These are phyloP conservation scores for Fusarium phyllophilum DNA, from an alignment of 2,329 filamentous ascomycete genomes.

Conservation along the genomic window DNA sequence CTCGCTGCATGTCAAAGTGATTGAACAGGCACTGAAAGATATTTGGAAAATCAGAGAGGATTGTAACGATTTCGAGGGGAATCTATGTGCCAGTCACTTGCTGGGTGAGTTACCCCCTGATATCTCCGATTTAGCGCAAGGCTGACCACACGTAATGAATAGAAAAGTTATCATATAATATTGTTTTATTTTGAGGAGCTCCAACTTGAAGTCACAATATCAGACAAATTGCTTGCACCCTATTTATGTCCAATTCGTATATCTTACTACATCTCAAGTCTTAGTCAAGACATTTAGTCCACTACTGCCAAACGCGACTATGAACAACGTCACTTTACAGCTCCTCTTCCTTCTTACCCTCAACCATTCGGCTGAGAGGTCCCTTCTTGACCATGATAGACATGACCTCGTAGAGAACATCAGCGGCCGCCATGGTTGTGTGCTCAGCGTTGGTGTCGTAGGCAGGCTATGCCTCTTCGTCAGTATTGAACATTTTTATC, in stretches of 20 bases:
- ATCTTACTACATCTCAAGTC: no score
- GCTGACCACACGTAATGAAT: not conserved
- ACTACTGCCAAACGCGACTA: no score
- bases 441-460: slow-evolving; percentile 79
- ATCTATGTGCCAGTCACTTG: slow-evolving; percentile 34
- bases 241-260: no score
- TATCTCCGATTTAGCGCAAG: not conserved
- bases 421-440: slow-evolving; percentile 77
- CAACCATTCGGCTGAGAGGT: slow-evolving; percentile 65
- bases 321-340: not conserved
- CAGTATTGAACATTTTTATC: not conserved
- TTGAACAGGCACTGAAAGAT: slow-evolving; percentile 41
- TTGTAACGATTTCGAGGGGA: slow-evolving; percentile 27
- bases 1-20: slow-evolving; percentile 40
- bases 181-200: slow-evolving; percentile 37
- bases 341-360: slow-evolving; percentile 15
- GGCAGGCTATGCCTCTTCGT: slow-evolving; percentile 58
- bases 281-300: no score
- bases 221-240: no score
- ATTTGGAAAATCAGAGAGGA: slow-evolving; percentile 42
- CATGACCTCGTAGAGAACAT: slow-evolving; percentile 81
- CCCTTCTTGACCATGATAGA: slow-evolving; percentile 85
- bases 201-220: fast-evolving
- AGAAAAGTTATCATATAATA: slow-evolving; percentile 44
- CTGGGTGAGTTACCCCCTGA: slow-evolving; percentile 31